Evolutionary conservation across 2,329 filamentous ascomycete species (phyloP).

Genomic region (Diatrype stigma): DNA sequence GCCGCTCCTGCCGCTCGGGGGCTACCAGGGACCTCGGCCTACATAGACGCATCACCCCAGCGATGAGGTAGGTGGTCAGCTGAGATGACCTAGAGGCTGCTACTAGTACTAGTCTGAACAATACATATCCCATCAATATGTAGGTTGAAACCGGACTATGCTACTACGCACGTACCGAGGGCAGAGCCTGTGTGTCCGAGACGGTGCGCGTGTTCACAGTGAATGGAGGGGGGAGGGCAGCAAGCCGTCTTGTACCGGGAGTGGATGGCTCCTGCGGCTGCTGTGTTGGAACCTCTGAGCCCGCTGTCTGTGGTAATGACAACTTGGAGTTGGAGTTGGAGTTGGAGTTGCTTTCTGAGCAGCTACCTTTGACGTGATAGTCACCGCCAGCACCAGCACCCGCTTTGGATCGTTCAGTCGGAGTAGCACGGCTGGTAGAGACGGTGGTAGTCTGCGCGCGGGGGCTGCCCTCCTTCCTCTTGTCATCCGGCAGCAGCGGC

Average conservation of each 20-base stretch:
- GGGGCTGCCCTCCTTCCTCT: background rate
- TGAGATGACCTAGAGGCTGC: background rate
- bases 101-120: background rate
- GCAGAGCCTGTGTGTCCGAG: conserved; percentile 24
- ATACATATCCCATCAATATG: background rate
- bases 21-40: too few species aligned
- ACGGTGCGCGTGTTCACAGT: conserved; percentile 20
- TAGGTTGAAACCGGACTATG: too few species aligned
- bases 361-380: background rate
- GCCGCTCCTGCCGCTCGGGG: too few species aligned
- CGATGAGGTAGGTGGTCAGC: conserved; percentile 5
- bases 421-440: too few species aligned
- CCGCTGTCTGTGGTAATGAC: conserved; percentile 1
- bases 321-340: background rate
- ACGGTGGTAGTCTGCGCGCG: too few species aligned
- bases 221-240: conserved; percentile 25
- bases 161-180: conserved; percentile 24
- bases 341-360: background rate
- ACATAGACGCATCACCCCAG: too few species aligned
- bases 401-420: too few species aligned
- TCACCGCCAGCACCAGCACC: too few species aligned
- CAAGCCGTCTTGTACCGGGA: conserved; percentile 6
- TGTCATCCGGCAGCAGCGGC: background rate
- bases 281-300: too few species aligned
- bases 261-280: conserved; percentile 6